These are phyloP conservation scores for Tilletiaria anomala DNA, from an alignment of 1,284 basidiomycete species.

Conservation along the genomic window DNA sequence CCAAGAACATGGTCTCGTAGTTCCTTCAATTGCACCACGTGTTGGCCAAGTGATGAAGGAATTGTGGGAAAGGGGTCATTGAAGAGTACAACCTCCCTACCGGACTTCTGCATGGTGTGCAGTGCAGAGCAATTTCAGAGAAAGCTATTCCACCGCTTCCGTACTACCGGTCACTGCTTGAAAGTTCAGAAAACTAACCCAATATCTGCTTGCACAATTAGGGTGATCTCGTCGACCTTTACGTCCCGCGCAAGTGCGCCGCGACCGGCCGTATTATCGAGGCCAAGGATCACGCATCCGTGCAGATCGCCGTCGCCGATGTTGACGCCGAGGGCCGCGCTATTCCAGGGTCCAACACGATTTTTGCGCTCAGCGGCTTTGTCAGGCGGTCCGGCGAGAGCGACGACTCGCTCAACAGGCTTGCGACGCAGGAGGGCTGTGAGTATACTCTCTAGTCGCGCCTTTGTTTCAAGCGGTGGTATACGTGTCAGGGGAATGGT, in stretches of 20 bases:
- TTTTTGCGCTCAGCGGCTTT: slow-evolving; percentile 84
- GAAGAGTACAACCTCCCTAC: too few relatives aligned
- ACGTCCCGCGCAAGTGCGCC: slow-evolving; percentile 93
- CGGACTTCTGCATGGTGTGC: slow-evolving; percentile 2
- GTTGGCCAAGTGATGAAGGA: too few relatives aligned
- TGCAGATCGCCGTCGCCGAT: slow-evolving; percentile 87
- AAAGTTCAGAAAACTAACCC: not conserved
- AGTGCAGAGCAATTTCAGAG: not conserved
- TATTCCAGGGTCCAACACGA: slow-evolving; percentile 62
- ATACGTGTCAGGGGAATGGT: not conserved
- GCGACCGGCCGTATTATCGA: slow-evolving; percentile 78
- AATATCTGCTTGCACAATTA: too few relatives aligned
- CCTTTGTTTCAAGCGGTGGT: not conserved
- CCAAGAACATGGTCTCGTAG: too few relatives aligned
- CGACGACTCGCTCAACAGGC: slow-evolving; percentile 90
- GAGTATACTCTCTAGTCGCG: slow-evolving; percentile 43
- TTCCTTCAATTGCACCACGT: too few relatives aligned
- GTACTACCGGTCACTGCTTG: not conserved
- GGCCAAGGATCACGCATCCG: slow-evolving; percentile 96
- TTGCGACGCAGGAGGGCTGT: slow-evolving; percentile 90
- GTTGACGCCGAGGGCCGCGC: slow-evolving; percentile 87
- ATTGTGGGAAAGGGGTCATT: too few relatives aligned
- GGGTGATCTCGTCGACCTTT: slow-evolving; percentile 98
- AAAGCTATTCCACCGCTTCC: not conserved
- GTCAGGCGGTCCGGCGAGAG: slow-evolving; percentile 92